Conservation (phyloP, 495 filamentous ascomycete genomes). For the Entonaema liquescens region DNA sequence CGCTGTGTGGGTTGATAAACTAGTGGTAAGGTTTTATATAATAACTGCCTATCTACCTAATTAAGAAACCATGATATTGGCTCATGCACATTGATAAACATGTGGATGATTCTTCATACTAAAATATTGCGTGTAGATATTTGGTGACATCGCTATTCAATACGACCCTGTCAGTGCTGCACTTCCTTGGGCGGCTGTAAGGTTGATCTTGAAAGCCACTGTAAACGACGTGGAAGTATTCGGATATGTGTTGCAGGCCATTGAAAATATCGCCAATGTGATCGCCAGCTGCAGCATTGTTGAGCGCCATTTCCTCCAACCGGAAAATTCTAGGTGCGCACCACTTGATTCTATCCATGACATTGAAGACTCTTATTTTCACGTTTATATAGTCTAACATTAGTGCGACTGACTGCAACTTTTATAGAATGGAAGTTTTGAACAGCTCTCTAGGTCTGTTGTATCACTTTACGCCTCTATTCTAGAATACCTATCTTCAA, state of each 20-base stretch:
- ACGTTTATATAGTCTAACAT: neutral
- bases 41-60: no score
- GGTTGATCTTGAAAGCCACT: neutral
- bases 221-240: neutral
- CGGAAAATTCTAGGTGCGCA: neutral
- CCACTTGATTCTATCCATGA: neutral
- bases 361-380: neutral
- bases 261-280: neutral
- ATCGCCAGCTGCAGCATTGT: neutral
- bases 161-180: neutral
- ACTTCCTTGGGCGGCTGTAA: neutral
- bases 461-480: neutral
- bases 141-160: neutral
- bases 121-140: neutral
- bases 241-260: neutral
- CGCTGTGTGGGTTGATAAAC: neutral
- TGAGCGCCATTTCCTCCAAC: neutral
- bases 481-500: neutral
- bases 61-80: neutral
- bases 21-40: neutral
- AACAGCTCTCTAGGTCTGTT: neutral
- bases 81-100: neutral
- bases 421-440: neutral
- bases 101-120: neutral
- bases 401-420: neutral